phyloP scores from a whole-genome alignment of 768 basidiomycete species.

The Boletus bicolor region DNA sequence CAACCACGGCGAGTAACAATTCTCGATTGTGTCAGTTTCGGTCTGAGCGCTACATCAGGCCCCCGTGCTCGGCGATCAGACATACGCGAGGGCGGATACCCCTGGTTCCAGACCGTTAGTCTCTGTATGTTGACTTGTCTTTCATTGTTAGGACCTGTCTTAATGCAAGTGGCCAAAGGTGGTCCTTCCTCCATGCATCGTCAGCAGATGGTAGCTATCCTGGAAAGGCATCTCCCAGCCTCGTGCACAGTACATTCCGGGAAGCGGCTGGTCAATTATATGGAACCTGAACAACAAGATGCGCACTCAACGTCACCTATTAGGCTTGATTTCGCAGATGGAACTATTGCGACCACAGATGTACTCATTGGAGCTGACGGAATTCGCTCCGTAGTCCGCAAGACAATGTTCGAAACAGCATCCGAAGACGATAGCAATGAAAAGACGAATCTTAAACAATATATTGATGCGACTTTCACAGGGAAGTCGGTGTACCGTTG shows the following conservation, averaged over 20 bases:
- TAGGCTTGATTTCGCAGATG: conserved; percentile 13
- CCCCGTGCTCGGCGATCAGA: conserved; percentile 24
- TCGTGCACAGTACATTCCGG: conserved; percentile 17
- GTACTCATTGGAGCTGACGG: conserved; percentile 48
- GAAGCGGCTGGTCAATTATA: conserved; percentile 22
- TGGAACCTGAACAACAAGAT: conserved; percentile 1
- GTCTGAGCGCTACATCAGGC: not conserved
- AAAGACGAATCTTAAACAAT: conserved; percentile 8
- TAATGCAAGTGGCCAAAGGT: conserved; percentile 1
- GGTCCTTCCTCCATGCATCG: conserved; percentile 18
- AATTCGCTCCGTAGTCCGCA: conserved; percentile 32
- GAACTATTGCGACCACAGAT: conserved; percentile 31
- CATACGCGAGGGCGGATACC: conserved; percentile 29
- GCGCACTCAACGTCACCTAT: conserved; percentile 27
- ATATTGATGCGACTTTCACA: conserved; percentile 36
- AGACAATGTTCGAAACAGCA: conserved; percentile 18
- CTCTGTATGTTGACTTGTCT: conserved; percentile 14
- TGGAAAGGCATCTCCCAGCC: conserved; percentile 18
- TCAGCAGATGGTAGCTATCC: conserved; percentile 17
- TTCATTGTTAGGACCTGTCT: not conserved
- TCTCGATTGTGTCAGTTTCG: not conserved
- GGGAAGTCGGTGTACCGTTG: conserved; percentile 41
- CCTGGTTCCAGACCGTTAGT: conserved; percentile 22
- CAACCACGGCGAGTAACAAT: not conserved
- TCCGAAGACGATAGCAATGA: not conserved